These are phyloP conservation scores for Gloeophyllum trabeum DNA, from an alignment of 768 basidiomycete genomes.

Conservation along the genomic window DNA sequence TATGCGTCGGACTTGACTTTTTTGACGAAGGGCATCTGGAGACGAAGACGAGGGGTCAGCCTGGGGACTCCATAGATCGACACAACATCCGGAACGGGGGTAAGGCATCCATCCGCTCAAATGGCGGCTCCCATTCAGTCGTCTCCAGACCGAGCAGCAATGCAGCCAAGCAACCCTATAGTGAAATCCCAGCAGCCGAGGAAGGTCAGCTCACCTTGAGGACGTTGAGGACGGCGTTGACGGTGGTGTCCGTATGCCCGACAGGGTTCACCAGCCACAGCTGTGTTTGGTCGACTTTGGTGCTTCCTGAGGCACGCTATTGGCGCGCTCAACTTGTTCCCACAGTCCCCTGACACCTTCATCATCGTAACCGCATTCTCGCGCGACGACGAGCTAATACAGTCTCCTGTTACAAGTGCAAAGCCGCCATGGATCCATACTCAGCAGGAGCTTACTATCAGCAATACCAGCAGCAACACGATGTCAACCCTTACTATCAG, in stretches of 20 bases:
- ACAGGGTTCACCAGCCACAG: slow-evolving; percentile 6
- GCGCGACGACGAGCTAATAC: no score
- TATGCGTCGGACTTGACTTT: slow-evolving; percentile 93
- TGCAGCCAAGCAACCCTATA: no score
- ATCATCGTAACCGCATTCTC: no score
- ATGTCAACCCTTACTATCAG: slow-evolving; percentile 75
- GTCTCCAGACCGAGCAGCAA: no score
- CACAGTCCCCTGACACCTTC: no score
- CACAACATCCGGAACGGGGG: neutral
- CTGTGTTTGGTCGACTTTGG: neutral
- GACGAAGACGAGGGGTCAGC: neutral
- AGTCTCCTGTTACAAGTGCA: no score
- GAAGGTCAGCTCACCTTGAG: slow-evolving; percentile 27
- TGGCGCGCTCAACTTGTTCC: no score
- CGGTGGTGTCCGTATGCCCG: slow-evolving; percentile 10
- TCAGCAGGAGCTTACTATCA: slow-evolving; percentile 32
- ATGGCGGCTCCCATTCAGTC: no score
- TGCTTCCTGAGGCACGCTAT: no score
- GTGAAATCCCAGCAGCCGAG: no score
- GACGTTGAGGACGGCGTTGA: slow-evolving; percentile 19
- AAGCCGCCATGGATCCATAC: slow-evolving; percentile 31
- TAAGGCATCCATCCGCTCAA: neutral
- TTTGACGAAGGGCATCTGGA: slow-evolving; percentile 93
- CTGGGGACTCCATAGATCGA: neutral
- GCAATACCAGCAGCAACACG: slow-evolving; percentile 34